Evolutionary conservation across 768 basidiomycete genomes (phyloP), one percentile per base, ranked within the genome.

Genomic region (Russula sp.): DNA sequence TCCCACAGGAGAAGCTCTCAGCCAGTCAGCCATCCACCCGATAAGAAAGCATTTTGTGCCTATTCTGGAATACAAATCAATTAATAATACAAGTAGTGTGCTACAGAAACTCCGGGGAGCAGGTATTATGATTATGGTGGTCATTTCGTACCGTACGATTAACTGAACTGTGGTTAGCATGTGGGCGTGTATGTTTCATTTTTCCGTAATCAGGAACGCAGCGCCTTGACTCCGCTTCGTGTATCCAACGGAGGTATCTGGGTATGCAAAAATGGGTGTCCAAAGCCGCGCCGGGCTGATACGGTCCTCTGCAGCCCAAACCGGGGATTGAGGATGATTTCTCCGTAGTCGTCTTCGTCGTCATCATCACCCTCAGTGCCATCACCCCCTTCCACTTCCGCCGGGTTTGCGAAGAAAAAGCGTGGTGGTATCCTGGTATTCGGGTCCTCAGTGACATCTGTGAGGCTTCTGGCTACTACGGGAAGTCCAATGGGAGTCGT

Each of bases 261-360:
- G 10, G 37, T 10, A 32, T 55, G 63, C 14, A 60, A 22, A 34
- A 64, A 51, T 11, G 58, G 40, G 0, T 14, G 58, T 34, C 39
- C 40, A 18, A 56, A 45, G 4, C 42, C 27, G 40, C 54, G 48
- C 22, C 44, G 22, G 14, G 51, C 42, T 44, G 54, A 35, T 34
- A 50, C n/a, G 6, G 63, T 18, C 63, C 27, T 60, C 39, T 52
- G 60, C 34, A 53, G 35, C 11, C 56, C 47, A 42, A 68, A 68
- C n/a, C 47, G 61, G 3, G 65, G 57, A 47, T 66, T 68, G 31
- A 66, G 49, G 13, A 68, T 37, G 27, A 68, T 44, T 50, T 68
- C 67, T 8, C 67, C 67, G 11, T 68, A 68, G 51, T 68, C 67
- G 9, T 68, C 64, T 14, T 66, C 66, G 1, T 66, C 64, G 6